Conservation (phyloP, 148 eudicot species). For the Rhododendron molle region DNA sequence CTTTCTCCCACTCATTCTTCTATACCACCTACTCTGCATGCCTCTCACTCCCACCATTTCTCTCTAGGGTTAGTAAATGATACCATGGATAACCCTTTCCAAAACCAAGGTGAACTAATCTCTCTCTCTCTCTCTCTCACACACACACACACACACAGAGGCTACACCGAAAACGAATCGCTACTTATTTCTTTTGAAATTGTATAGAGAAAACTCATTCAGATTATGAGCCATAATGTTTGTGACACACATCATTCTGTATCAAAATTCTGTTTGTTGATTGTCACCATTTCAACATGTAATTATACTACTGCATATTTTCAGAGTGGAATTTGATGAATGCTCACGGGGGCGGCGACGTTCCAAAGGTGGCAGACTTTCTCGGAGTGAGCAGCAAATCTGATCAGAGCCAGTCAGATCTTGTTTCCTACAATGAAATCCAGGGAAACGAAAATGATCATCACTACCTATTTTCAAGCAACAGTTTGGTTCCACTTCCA, state of each 20-base stretch:
- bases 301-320: neutral
- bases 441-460: constrained; percentile 50
- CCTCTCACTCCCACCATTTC: constrained; percentile 65
- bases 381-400: constrained; percentile 83
- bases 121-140: neutral
- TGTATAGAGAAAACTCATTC: neutral
- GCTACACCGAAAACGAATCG: neutral
- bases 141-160: neutral
- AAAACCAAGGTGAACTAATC: constrained; percentile 51
- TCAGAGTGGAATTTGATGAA: constrained; percentile 81
- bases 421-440: constrained; percentile 47
- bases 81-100: constrained; percentile 59
- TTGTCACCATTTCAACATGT: neutral
- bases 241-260: neutral
- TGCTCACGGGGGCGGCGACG: constrained; percentile 46
- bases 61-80: constrained; percentile 75
- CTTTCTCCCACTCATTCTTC: constrained; percentile 79
- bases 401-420: constrained; percentile 51
- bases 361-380: constrained; percentile 89
- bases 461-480: constrained; percentile 31
- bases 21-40: constrained; percentile 48
- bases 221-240: neutral
- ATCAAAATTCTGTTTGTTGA: neutral
- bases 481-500: constrained; percentile 30
- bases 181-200: neutral